Evolutionary conservation across 352 stramenopile species (phyloP), one percentile per base, ranked within the genome.

Genomic region (Globisporangium takayamanum): DNA sequence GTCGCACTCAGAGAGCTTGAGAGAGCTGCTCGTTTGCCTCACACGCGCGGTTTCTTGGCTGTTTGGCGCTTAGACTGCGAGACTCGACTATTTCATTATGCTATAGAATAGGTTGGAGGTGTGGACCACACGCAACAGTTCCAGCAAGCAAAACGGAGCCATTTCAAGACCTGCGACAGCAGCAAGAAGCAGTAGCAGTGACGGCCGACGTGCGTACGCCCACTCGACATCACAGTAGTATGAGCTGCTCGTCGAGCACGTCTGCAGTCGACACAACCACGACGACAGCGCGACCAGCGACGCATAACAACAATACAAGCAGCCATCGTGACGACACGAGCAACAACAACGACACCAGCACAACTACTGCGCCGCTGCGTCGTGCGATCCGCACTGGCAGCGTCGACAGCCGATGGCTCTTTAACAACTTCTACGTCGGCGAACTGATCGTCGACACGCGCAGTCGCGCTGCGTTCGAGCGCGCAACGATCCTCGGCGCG

Each of bases 391-490:
- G 51, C 37, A 69, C 54, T 30, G 59, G 67, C n/a, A 30, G 55
- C 16, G 80, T 89, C 26, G 69, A 82, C 60, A 72, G 64, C 22
- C 75, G 67, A 45, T 92, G 77, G 78, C 76, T 91, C 28, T 90
- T 81, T 62, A 91, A 92, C 75, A 75, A 88, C 47, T 69, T 91
- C 48, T 70, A 83, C 51, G 69, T 81, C 11, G 83, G 83, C 42
- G 73, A 78, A 50, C 15, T 90, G 36, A 22, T 92, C 20, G 41
- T 91, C n/a, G 83, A 92, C 67, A 66, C 67, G 25, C 75, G 83
- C 18, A 46, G 60, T 11, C 39, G 54, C 16, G 59, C 72, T 2
- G 55, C 60, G 36, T 81, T 76, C 42, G 50, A 57, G 10, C 30
- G 30, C 2, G 75, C 82, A 62, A 77, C 80, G 1, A 55, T 92